Evolutionary conservation across 2,329 filamentous ascomycete species (phyloP).

Genomic region (Colletotrichum salicis): DNA sequence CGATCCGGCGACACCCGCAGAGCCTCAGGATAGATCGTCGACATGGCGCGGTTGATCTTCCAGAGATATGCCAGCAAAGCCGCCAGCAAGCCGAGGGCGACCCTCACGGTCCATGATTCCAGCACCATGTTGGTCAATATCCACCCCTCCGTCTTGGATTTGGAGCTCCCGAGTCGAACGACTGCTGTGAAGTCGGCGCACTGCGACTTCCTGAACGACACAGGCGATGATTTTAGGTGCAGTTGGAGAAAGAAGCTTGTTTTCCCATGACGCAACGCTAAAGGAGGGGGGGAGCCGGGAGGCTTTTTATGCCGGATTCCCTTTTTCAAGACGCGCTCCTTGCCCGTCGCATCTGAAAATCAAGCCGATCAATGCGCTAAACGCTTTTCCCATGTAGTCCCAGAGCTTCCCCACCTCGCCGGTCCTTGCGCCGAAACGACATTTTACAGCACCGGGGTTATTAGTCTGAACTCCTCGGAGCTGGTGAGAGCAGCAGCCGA

Average conservation of each 20-base stretch:
- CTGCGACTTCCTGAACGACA: neutral
- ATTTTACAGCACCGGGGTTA: neutral
- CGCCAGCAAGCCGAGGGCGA: slow-evolving; percentile 15
- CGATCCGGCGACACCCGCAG: slow-evolving; percentile 44
- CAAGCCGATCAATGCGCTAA: slow-evolving; percentile 30
- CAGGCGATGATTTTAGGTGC: neutral
- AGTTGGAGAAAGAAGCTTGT: slow-evolving; percentile 15
- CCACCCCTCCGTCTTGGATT: neutral
- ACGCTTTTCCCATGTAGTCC: neutral
- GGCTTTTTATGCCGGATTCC: slow-evolving; percentile 16
- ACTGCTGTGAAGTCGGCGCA: neutral
- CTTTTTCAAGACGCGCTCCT: slow-evolving; percentile 10
- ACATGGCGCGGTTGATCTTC: slow-evolving; percentile 50
- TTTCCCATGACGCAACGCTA: slow-evolving; percentile 21
- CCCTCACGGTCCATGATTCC: slow-evolving; percentile 22
- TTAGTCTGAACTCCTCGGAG: neutral
- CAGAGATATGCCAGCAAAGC: slow-evolving; percentile 46
- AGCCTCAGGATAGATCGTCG: slow-evolving; percentile 48
- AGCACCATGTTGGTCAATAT: slow-evolving; percentile 12
- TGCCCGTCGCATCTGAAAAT: neutral
- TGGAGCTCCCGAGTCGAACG: neutral
- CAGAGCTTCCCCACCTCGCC: slow-evolving; percentile 2
- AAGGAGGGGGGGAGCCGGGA: neutral
- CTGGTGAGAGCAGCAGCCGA: neutral
- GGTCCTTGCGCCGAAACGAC: slow-evolving; percentile 24